Percentiles rank a stretch among this genome's conserved stretches.
phyloP scores from a whole-genome alignment of 768 basidiomycete genomes.

The Pisolithus tinctorius region DNA sequence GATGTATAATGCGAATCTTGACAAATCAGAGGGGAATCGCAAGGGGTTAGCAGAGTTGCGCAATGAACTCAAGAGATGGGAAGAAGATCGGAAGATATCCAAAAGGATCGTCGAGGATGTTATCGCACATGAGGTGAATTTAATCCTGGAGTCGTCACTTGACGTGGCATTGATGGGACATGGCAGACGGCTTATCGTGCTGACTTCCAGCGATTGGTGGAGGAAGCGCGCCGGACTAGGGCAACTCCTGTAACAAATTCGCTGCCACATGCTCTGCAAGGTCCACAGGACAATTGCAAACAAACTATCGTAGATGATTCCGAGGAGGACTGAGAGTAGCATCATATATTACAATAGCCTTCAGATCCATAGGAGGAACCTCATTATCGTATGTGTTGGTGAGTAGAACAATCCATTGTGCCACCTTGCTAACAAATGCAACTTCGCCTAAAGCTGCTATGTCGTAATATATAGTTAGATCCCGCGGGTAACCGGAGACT shows the following conservation, averaged over 20 bases:
- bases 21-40: constrained; percentile 41
- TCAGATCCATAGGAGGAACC: neutral
- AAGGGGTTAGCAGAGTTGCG: constrained; percentile 42
- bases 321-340: constrained; percentile 23
- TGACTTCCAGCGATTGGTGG: constrained; percentile 30
- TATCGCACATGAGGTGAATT: constrained; percentile 33
- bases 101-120: constrained; percentile 31
- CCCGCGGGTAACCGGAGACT: too few relatives aligned
- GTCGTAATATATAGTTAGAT: too few relatives aligned
- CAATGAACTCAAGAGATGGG: constrained; percentile 52
- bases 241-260: constrained; percentile 13
- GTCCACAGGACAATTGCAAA: constrained; percentile 2
- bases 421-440: too few relatives aligned
- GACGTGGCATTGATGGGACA: neutral
- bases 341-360: neutral
- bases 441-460: too few relatives aligned
- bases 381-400: neutral
- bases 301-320: constrained; percentile 32
- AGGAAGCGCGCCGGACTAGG: constrained; percentile 30
- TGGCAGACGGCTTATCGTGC: constrained; percentile 19
- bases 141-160: neutral
- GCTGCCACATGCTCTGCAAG: neutral
- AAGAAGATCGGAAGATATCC: constrained; percentile 38
- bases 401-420: neutral
- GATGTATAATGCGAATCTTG: constrained; percentile 65